phyloP scores from a whole-genome alignment of 2,329 filamentous ascomycete species.

The Aspergillus chevalieri region DNA sequence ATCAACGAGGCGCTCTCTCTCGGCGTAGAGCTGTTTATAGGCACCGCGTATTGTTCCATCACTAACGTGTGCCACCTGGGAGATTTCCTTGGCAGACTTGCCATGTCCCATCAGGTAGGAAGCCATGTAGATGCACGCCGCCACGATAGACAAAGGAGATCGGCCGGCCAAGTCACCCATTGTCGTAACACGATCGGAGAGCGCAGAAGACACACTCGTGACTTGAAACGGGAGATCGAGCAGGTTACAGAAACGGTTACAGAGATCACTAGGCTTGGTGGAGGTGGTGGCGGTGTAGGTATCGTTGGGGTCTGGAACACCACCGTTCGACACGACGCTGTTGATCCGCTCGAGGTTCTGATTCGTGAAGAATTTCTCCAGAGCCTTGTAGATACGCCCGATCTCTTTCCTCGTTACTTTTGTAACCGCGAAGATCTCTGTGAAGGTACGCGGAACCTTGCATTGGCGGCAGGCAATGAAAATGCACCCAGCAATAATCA shows the following conservation, averaged over 20 bases:
- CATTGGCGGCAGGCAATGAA: constrained; percentile 95
- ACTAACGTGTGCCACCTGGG: constrained; percentile 76
- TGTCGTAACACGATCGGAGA: constrained; percentile 70
- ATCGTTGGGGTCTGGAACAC: constrained; percentile 46
- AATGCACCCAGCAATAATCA: constrained; percentile 91
- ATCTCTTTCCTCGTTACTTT: constrained; percentile 97
- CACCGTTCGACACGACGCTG: constrained; percentile 46
- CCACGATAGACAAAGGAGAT: constrained; percentile 87
- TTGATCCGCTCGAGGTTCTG: constrained; percentile 57
- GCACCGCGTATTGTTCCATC: constrained; percentile 95
- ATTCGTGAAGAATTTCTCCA: constrained; percentile 80
- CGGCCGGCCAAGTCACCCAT: constrained; percentile 82
- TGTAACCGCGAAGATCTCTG: constrained; percentile 88
- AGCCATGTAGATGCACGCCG: constrained; percentile 94
- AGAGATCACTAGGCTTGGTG: constrained; percentile 76
- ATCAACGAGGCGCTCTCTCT: constrained; percentile 67
- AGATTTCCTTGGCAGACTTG: constrained; percentile 80
- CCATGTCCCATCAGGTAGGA: constrained; percentile 76
- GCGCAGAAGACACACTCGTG: constrained; percentile 70
- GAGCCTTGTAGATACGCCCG: constrained; percentile 84
- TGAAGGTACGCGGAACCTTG: constrained; percentile 79
- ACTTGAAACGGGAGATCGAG: constrained; percentile 70
- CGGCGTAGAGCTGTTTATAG: constrained; percentile 78
- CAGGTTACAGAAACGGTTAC: constrained; percentile 81
- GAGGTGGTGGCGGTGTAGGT: constrained; percentile 67